A percentile compares a stretch with the other conserved stretches of the same genome.
Conservation (phyloP, 2,329 filamentous ascomycete genomes). For the Purpureocillium takamizusanense region DNA sequence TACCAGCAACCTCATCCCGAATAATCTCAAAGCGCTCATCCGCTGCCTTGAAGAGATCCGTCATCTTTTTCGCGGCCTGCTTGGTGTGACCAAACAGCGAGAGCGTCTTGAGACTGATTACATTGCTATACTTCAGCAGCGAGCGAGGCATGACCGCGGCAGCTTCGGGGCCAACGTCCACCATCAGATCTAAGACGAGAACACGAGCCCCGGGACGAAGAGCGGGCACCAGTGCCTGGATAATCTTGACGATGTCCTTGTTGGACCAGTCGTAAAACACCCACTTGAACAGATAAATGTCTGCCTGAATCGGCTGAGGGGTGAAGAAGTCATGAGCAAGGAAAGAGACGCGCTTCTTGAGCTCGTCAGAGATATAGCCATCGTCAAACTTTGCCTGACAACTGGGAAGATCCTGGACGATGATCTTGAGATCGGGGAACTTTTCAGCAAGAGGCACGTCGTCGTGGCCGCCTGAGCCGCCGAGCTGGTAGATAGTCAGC, state of each 20-base stretch:
- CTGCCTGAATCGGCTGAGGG: conserved; percentile 26
- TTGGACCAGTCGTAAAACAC: conserved; percentile 49
- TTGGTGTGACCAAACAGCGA: conserved; percentile 30
- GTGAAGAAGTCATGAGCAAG: conserved; percentile 26
- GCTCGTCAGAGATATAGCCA: conserved; percentile 17
- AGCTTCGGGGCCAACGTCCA: conserved; percentile 14
- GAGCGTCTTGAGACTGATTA: conserved; percentile 34
- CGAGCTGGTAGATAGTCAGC: conserved; percentile 16
- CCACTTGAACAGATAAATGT: conserved; percentile 41
- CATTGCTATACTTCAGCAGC: conserved; percentile 2
- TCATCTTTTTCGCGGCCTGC: conserved; percentile 7
- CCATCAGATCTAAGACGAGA: conserved; percentile 25
- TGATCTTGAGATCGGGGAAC: conserved; percentile 23
- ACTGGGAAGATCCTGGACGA: conserved; percentile 33
- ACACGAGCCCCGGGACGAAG: conserved; percentile 31
- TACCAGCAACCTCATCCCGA: conserved; percentile 1
- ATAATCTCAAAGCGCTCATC: conserved; percentile 10
- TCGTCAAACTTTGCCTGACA: conserved; percentile 21
- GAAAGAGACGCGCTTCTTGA: conserved; percentile 23
- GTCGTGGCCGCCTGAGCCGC: conserved; percentile 30
- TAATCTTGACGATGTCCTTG: conserved; percentile 26
- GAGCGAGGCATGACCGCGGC: conserved; percentile 3
- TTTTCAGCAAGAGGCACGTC: conserved; percentile 15
- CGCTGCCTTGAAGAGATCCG: conserved; percentile 3
- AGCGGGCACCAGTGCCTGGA: conserved; percentile 29